Evolutionary conservation across 169 alveolate genomes (phyloP), one percentile per base, ranked within the genome.

Genomic region (Plasmodium malariae): DNA sequence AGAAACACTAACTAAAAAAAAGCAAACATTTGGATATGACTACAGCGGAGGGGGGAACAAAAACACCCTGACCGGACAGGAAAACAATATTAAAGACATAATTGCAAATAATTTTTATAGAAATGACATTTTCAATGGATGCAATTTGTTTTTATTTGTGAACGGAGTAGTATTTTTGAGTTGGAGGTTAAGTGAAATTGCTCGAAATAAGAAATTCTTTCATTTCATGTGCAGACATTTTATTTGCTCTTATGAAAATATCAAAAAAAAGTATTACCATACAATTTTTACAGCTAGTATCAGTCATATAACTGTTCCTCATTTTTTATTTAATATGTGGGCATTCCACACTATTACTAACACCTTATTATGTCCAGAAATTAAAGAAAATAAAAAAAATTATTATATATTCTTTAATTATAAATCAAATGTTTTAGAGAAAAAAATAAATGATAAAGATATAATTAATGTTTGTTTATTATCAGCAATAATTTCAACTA

Each of bases 261-360:
- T 94, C 4, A 87, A 70, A 32, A 34, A 63, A 28, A 71, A 89
- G 62, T 78, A 94, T 45, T 92, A 67, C 51, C 95, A 94, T 67
- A 94, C 96, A 19, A 62, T 94, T 26, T 40, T 94, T 19, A 94
- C 96, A 37, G 91, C 93, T 19, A 88, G 95, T 93, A 88, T 70
- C 88, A 88, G 88, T 71, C 87, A 88, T 37, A 74, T 74, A 17
- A 88, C 88, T 24, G 40, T 71, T 54, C 90, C 90, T n/a, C 90
- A 89, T 89, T 68, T 88, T 67, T 57, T 88, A 55, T 76, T 78
- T 62, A 88, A 76, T 34, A 76, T 73, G 88, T 74, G 87, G 88
- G 90, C 93, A 36, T 74, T 88, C 28, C 74, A 74, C 32, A 69
- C 87, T 12, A 76, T 88, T 26, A 72, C 76, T 54, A 88, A 88